Percentiles rank a stretch among this genome's conserved stretches.
phyloP scores from a whole-genome alignment of 2,329 filamentous ascomycete species.

The Sclerotinia borealis region DNA sequence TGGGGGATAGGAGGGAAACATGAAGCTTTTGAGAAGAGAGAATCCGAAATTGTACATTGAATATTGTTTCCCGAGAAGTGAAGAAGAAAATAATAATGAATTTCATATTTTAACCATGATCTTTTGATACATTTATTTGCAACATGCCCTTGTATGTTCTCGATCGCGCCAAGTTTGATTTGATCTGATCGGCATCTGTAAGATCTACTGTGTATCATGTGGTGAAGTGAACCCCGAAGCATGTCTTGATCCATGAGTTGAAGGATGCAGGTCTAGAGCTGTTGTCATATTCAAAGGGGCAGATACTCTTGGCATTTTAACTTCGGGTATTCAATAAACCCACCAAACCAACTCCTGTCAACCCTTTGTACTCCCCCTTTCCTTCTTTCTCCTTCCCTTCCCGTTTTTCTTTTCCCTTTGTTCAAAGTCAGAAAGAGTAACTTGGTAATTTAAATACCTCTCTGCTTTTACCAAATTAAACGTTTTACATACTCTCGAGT shows the following conservation, averaged over 20 bases:
- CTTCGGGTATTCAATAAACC: too few species aligned
- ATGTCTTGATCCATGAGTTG: not conserved
- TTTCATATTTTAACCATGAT: slow-evolving; percentile 5
- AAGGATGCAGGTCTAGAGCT: not conserved
- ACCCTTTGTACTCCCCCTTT: too few species aligned
- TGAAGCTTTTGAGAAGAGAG: slow-evolving; percentile 20
- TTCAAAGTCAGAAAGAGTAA: too few species aligned
- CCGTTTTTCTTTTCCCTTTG: too few species aligned
- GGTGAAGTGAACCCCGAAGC: not conserved
- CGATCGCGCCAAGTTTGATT: not conserved
- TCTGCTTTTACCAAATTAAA: too few species aligned
- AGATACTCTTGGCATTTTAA: not conserved
- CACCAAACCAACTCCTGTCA: too few species aligned
- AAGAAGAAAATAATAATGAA: slow-evolving; percentile 12
- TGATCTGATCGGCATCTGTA: not conserved
- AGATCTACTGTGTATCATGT: not conserved
- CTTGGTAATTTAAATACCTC: too few species aligned
- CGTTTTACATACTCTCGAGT: too few species aligned
- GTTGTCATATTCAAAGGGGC: not conserved
- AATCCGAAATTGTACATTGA: slow-evolving; percentile 29
- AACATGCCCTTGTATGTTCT: not conserved
- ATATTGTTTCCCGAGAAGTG: slow-evolving; percentile 12
- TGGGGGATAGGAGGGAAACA: slow-evolving; percentile 8
- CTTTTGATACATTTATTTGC: not conserved
- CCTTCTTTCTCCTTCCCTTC: too few species aligned